phyloP scores from a whole-genome alignment of 2,329 filamentous ascomycete species.

The Xylariaceae sp. region DNA sequence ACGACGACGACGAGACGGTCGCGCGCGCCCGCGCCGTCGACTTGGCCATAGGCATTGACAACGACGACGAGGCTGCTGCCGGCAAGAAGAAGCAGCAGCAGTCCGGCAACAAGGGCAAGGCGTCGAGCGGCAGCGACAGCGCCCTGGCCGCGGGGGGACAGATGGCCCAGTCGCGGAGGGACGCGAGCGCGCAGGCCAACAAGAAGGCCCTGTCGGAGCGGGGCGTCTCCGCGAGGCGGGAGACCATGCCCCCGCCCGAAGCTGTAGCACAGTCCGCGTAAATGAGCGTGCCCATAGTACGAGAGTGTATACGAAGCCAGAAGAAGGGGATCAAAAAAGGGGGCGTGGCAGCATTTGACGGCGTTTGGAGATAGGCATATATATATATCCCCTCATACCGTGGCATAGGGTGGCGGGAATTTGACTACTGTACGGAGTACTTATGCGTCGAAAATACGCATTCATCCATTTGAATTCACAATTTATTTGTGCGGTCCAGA shows the following conservation, averaged over 20 bases:
- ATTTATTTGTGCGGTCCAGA: too few species aligned
- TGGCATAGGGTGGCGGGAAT: too few species aligned
- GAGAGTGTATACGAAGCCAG: too few species aligned
- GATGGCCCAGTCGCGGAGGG: conserved; percentile 30
- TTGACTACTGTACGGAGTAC: too few species aligned
- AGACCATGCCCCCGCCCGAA: conserved; percentile 9
- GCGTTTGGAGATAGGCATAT: conserved; percentile 10
- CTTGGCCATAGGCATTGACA: conserved; percentile 50
- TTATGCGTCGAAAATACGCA: too few species aligned
- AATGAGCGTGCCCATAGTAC: too few species aligned
- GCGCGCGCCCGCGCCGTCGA: conserved; percentile 61
- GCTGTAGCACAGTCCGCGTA: conserved; percentile 10
- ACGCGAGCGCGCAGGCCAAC: too few species aligned
- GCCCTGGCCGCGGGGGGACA: conserved; percentile 43
- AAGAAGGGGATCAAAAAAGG: too few species aligned
- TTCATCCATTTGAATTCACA: too few species aligned
- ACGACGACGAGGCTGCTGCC: conserved; percentile 39
- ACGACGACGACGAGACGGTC: conserved; percentile 56
- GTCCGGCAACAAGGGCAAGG: conserved; percentile 20
- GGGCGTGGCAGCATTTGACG: conserved; percentile 19
- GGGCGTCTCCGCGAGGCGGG: conserved; percentile 13
- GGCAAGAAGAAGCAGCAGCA: conserved; percentile 24
- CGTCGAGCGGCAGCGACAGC: conserved; percentile 28
- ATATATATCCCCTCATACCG: too few species aligned
- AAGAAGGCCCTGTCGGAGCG: conserved; percentile 26